Percentiles rank a stretch among this genome's conserved stretches.
Evolutionary conservation across 2,329 filamentous ascomycete species (phyloP).

Genomic region (Colletotrichum incanum): DNA sequence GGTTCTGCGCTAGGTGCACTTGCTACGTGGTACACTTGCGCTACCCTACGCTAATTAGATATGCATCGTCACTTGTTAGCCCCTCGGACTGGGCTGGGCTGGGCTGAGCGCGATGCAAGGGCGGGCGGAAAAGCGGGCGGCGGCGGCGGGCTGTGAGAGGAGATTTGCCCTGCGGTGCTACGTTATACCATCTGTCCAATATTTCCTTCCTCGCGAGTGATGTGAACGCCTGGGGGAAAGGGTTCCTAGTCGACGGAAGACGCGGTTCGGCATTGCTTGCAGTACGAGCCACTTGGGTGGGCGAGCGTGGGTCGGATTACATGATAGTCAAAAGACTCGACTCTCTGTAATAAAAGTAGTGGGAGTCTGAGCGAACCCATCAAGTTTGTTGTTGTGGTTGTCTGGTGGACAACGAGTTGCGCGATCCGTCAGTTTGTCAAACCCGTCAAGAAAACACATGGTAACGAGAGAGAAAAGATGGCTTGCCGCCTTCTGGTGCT

Average conservation of each 20-base stretch:
- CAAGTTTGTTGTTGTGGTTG: neutral
- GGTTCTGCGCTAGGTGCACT: constrained; percentile 5
- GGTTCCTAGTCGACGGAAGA: constrained; percentile 12
- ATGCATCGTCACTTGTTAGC: constrained; percentile 23
- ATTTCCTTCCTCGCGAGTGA: neutral
- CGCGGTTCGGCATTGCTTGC: constrained; percentile 3
- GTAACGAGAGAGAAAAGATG: neutral
- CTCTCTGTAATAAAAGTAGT: neutral
- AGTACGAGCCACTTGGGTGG: constrained; percentile 1
- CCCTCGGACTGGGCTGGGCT: neutral
- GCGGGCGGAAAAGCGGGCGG: constrained; percentile 33
- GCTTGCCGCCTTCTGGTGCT: neutral
- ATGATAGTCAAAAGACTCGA: neutral
- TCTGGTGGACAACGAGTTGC: neutral
- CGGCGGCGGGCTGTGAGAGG: constrained; percentile 15
- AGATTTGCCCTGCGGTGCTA: constrained; percentile 31
- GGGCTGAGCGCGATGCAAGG: constrained; percentile 31
- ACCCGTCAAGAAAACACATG: neutral
- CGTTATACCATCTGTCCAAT: constrained; percentile 11
- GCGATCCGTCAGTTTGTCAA: neutral
- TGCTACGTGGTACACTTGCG: constrained; percentile 11
- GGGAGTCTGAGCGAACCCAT: too few species aligned
- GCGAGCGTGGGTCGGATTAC: constrained; percentile 8
- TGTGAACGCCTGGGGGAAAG: constrained; percentile 9
- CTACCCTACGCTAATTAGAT: constrained; percentile 18